These are phyloP conservation scores for Dioscorea cayenensis DNA, from an alignment of 116 monocot species.

Conservation along the genomic window DNA sequence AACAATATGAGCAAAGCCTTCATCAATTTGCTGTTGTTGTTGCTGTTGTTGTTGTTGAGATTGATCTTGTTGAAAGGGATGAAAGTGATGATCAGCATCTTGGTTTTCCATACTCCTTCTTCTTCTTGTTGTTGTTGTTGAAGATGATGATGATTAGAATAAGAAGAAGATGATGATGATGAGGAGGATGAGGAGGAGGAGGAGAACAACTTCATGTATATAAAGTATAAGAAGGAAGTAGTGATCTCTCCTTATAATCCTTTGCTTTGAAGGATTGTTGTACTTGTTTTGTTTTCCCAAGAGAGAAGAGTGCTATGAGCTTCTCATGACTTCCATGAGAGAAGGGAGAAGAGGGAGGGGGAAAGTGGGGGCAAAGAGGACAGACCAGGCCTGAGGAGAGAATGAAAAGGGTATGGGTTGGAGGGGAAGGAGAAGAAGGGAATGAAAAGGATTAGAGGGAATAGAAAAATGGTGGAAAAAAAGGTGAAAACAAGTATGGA, in stretches of 20 bases:
- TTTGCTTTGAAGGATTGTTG: neutral
- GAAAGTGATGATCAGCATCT: neutral
- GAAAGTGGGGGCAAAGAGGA: neutral
- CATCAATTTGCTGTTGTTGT: neutral
- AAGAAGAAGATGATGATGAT: too few species aligned
- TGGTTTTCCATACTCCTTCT: neutral
- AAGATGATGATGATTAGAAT: too few species aligned
- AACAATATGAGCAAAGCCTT: conserved; percentile 3
- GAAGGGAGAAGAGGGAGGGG: neutral
- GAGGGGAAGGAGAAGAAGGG: neutral
- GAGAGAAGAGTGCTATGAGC: neutral
- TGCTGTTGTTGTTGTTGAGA: neutral
- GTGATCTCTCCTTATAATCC: neutral
- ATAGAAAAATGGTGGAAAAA: neutral
- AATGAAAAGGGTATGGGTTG: neutral
- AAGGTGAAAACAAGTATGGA: neutral
- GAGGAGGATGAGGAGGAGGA: too few species aligned
- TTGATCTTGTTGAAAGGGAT: neutral
- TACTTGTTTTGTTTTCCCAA: neutral
- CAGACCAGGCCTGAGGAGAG: conserved; percentile 41
- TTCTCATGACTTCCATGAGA: neutral
- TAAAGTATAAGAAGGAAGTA: neutral
- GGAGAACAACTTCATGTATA: too few species aligned
- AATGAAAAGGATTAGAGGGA: neutral
- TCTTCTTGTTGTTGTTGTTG: too few species aligned